Conservation (phyloP, 371 early-diverging fungal species). For the Mucor circinelloides region DNA sequence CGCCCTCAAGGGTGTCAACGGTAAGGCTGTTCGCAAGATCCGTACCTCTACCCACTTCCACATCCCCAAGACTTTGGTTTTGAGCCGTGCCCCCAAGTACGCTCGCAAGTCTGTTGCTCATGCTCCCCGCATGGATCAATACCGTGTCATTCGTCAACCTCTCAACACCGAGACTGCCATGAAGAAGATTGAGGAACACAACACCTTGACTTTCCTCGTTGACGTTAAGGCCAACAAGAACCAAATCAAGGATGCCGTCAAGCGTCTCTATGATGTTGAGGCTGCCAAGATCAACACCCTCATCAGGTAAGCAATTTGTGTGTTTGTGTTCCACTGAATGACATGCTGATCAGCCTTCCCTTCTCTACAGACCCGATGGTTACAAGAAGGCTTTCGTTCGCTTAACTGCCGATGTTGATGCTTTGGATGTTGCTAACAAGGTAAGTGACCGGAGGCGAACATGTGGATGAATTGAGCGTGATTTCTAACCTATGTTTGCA, state of each 20-base stretch:
- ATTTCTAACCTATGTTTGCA: neutral
- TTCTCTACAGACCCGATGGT: constrained; percentile 78
- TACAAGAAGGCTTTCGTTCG: constrained; percentile 99
- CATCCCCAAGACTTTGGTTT: constrained; percentile 91
- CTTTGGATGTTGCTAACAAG: constrained; percentile 96
- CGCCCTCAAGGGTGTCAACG: constrained; percentile 84
- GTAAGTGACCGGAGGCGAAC: constrained; percentile 15
- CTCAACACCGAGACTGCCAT: constrained; percentile 98
- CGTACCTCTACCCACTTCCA: constrained; percentile 89
- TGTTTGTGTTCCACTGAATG: constrained; percentile 31
- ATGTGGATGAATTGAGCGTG: neutral
- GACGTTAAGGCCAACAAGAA: constrained; percentile 97
- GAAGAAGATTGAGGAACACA: constrained; percentile 98
- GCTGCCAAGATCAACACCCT: constrained; percentile 96
- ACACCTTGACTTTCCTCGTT: constrained; percentile 97
- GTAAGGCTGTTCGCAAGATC: constrained; percentile 81
- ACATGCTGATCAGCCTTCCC: neutral
- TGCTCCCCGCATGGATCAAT: constrained; percentile 77
- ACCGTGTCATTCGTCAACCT: constrained; percentile 89
- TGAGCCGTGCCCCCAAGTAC: constrained; percentile 88
- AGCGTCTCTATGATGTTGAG: constrained; percentile 93
- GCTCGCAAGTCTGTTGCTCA: constrained; percentile 84
- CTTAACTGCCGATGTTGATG: constrained; percentile 93
- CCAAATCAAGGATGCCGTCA: constrained; percentile 96
- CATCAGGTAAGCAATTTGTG: constrained; percentile 43